phyloP scores from a whole-genome alignment of 495 filamentous ascomycete species.

The Cladorrhinum samala region DNA sequence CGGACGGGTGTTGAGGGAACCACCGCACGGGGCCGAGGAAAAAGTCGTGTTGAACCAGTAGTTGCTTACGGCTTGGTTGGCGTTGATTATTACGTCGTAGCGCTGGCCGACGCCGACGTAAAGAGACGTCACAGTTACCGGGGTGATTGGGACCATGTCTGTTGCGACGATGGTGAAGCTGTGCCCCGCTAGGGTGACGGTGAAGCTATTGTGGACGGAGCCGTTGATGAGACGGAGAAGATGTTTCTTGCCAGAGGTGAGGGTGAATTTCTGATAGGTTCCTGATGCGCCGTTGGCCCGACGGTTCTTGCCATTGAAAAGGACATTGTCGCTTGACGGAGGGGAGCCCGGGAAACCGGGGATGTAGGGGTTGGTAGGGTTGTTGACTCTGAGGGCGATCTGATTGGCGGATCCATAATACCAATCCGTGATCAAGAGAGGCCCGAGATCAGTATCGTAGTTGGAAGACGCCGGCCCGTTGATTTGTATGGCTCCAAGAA shows the following conservation, averaged over 20 bases:
- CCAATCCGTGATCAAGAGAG: constrained; percentile 41
- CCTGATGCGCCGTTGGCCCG: constrained; percentile 23
- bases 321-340: constrained; percentile 25
- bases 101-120: constrained; percentile 61
- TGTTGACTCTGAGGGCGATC: constrained; percentile 15
- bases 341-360: constrained; percentile 27
- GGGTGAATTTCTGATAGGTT: constrained; percentile 28
- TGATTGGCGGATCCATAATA: constrained; percentile 27
- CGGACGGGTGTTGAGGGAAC: constrained; percentile 17
- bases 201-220: constrained; percentile 44
- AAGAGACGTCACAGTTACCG: constrained; percentile 38
- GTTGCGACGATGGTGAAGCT: constrained; percentile 45
- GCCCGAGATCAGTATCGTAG: constrained; percentile 49
- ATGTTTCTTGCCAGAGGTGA: constrained; percentile 41
- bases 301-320: constrained; percentile 39
- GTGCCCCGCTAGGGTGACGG: constrained; percentile 49
- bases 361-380: constrained; percentile 24
- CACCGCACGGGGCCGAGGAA: constrained; percentile 19
- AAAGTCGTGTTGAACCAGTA: constrained; percentile 54
- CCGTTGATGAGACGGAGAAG: constrained; percentile 54
- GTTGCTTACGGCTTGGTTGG: constrained; percentile 43
- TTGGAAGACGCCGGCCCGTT: constrained; percentile 46
- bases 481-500: constrained; percentile 47
- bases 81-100: constrained; percentile 62
- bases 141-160: constrained; percentile 48